These are phyloP conservation scores for Plasmodium cynomolgi DNA, from an alignment of 169 alveolate genomes.

Conservation along the genomic window DNA sequence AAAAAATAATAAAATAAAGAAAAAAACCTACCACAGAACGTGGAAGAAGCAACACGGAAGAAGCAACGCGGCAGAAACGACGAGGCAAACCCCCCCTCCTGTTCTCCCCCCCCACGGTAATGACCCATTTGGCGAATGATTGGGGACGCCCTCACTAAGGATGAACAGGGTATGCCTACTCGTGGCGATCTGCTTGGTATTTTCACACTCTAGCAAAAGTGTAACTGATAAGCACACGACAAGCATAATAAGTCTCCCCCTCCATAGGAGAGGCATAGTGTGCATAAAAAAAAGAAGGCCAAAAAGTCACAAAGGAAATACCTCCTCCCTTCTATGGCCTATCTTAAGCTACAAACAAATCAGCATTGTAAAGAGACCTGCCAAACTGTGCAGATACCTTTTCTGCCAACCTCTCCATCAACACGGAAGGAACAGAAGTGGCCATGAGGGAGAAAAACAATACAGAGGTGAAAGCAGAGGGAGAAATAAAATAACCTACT, in stretches of 20 bases:
- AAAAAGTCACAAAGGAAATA: neutral
- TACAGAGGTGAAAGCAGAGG: neutral
- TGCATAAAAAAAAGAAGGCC: neutral
- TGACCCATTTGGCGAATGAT: neutral
- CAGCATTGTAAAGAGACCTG: neutral
- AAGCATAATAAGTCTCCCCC: neutral
- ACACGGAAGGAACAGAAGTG: neutral
- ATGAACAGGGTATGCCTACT: conserved; percentile 33
- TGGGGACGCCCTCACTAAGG: neutral
- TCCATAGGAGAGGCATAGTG: neutral
- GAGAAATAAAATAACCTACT: neutral
- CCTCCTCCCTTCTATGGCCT: neutral
- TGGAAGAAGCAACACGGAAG: neutral
- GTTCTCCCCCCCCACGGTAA: neutral
- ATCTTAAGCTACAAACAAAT: neutral
- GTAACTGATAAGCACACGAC: neutral
- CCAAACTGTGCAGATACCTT: neutral
- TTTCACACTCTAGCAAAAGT: conserved; percentile 10
- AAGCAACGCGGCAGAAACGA: no score
- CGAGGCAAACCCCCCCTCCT: no score
- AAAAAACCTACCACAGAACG: neutral
- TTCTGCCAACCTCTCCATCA: neutral
- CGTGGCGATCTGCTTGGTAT: neutral
- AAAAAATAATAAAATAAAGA: no score
- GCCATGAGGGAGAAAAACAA: neutral